Conservation (phyloP, 2,329 filamentous ascomycete species). For the Cryoendolithus antarcticus region DNA sequence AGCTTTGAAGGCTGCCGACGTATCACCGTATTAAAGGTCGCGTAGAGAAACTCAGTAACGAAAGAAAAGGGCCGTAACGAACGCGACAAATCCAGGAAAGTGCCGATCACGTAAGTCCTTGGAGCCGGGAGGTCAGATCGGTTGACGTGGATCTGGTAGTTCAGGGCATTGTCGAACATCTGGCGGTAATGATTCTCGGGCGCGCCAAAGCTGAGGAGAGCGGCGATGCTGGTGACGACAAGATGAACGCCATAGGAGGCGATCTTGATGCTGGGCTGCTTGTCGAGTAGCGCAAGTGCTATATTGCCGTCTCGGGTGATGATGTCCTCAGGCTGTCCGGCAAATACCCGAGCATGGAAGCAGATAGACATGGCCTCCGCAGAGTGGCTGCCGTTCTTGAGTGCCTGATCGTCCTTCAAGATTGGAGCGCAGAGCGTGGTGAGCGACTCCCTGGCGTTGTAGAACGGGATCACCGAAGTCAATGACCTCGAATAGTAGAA, state of each 20-base stretch:
- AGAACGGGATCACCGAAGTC: slow-evolving; percentile 55
- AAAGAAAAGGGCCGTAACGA: not conserved
- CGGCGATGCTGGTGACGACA: slow-evolving; percentile 43
- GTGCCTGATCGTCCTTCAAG: slow-evolving; percentile 25
- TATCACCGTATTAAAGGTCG: slow-evolving; percentile 4
- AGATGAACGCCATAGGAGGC: slow-evolving; percentile 39
- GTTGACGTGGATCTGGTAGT: slow-evolving; percentile 3
- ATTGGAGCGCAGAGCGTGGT: slow-evolving; percentile 51
- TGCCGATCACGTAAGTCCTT: too few species aligned
- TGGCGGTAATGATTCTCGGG: slow-evolving; percentile 37
- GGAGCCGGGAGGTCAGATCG: too few species aligned
- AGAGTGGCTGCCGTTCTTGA: slow-evolving; percentile 24
- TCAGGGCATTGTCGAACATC: slow-evolving; percentile 12
- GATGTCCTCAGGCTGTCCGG: slow-evolving; percentile 34
- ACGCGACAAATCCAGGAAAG: not conserved
- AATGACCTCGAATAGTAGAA: slow-evolving; percentile 62
- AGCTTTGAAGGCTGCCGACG: slow-evolving; percentile 17
- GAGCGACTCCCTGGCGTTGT: slow-evolving; percentile 56
- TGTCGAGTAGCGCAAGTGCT: slow-evolving; percentile 44
- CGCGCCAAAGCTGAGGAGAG: slow-evolving; percentile 42
- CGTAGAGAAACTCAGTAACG: slow-evolving; percentile 6
- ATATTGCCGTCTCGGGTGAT: slow-evolving; percentile 35
- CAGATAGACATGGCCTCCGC: slow-evolving; percentile 38
- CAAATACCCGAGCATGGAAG: slow-evolving; percentile 53
- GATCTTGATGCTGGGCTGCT: slow-evolving; percentile 37